Percentiles rank a stretch among this genome's conserved stretches.
Conservation (phyloP, 1,284 basidiomycete genomes). For the Lentinus polychrous region DNA sequence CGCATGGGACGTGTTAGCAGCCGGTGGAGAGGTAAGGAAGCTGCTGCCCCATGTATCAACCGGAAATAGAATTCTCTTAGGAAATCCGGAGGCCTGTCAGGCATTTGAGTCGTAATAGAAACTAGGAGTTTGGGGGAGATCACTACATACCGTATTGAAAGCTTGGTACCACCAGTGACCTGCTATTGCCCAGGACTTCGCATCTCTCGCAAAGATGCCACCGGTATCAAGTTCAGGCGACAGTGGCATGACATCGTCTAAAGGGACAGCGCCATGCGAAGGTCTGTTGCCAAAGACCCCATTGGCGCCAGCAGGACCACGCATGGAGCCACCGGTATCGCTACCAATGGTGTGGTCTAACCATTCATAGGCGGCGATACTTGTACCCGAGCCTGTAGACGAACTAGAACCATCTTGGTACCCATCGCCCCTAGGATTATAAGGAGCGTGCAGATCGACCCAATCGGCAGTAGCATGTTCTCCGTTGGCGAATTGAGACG, state of each 20-base stretch:
- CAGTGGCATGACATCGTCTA: constrained; percentile 34
- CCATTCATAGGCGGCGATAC: constrained; percentile 32
- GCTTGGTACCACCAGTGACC: constrained; percentile 27
- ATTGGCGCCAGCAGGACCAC: constrained; percentile 33
- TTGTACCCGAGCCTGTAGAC: constrained; percentile 33
- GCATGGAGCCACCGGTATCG: constrained; percentile 37
- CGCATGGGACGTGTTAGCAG: constrained; percentile 18
- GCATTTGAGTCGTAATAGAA: constrained; percentile 2
- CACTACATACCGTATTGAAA: constrained; percentile 19
- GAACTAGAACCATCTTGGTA: constrained; percentile 37
- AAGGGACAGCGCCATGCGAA: constrained; percentile 28
- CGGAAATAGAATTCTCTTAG: constrained; percentile 30
- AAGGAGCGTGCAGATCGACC: constrained; percentile 45
- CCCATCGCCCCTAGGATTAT: constrained; percentile 48
- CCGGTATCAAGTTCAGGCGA: constrained; percentile 28
- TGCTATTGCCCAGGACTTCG: constrained; percentile 21
- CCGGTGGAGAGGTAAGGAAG: constrained; percentile 23
- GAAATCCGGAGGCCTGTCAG: constrained; percentile 27
- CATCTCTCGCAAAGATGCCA: constrained; percentile 25
- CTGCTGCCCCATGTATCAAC: constrained; percentile 23
- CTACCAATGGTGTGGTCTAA: constrained; percentile 34
- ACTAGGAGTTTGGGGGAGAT: neutral
- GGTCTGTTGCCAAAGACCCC: constrained; percentile 34
- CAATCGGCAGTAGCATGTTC: constrained; percentile 45
- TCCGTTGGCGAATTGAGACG: constrained; percentile 51